These are phyloP conservation scores for Pyrrhoderma noxium DNA, from an alignment of 1,284 basidiomycete genomes.

Conservation along the genomic window DNA sequence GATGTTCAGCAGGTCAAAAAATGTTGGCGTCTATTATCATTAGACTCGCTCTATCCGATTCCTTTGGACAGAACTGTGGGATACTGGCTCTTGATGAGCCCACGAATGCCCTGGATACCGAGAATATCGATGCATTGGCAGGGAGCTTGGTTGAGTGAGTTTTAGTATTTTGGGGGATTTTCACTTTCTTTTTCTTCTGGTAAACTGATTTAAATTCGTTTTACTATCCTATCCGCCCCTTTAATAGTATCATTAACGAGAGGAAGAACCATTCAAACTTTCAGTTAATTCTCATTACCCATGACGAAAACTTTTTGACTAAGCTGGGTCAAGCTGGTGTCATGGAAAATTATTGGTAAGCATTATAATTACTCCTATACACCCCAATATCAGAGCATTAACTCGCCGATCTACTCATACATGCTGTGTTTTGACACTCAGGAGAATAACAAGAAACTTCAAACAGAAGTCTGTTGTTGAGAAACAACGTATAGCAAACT, in stretches of 20 bases:
- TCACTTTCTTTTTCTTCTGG: no score
- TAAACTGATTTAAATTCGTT: not conserved
- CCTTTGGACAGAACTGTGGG: conserved; percentile 95
- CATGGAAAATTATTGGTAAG: conserved; percentile 88
- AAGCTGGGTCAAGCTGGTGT: conserved; percentile 82
- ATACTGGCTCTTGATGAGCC: conserved; percentile 98
- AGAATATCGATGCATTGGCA: conserved; percentile 95
- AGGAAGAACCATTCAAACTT: conserved; percentile 86
- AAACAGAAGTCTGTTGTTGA: conserved; percentile 71
- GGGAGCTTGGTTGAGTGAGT: conserved; percentile 85
- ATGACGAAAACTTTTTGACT: conserved; percentile 85
- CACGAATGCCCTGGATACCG: conserved; percentile 93
- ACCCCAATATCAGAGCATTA: conserved; percentile 1
- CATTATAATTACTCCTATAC: conserved; percentile 14
- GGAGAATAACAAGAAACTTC: conserved; percentile 52
- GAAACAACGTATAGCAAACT: conserved; percentile 53
- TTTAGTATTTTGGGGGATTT: conserved; percentile 23
- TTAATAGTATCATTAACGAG: conserved; percentile 81
- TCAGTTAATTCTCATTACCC: conserved; percentile 96
- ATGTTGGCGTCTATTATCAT: conserved; percentile 99
- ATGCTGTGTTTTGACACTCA: conserved; percentile 20
- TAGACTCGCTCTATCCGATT: conserved; percentile 94
- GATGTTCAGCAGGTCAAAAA: conserved; percentile 98
- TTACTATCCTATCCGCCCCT: not conserved
- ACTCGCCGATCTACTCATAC: not conserved